A percentile compares a stretch with the other conserved stretches of the same genome.
Conservation (phyloP, 164 flowering plant genomes). For the Dillenia suffruticosa region DNA sequence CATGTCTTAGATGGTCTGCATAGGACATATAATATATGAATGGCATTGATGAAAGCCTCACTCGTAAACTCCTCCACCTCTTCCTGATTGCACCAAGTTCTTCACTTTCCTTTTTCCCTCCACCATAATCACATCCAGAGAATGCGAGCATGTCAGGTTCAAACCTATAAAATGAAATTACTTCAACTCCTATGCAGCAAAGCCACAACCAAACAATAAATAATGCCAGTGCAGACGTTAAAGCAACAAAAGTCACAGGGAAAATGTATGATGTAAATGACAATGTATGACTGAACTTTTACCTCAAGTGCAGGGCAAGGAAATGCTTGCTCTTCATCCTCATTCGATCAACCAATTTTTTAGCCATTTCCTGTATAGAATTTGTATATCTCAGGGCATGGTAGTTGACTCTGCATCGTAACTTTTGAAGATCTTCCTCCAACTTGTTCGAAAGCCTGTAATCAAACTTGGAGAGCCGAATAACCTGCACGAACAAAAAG, state of each 20-base stretch:
- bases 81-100: conserved; percentile 75
- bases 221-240: too few species aligned
- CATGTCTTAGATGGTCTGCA: background rate
- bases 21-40: background rate
- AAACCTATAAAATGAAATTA: conserved; percentile 52
- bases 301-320: conserved; percentile 82
- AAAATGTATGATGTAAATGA: too few species aligned
- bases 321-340: conserved; percentile 49
- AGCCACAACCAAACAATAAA: too few species aligned
- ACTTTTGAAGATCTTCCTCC: conserved; percentile 50
- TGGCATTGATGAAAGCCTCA: conserved; percentile 23
- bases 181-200: too few species aligned
- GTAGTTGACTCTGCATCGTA: conserved; percentile 75
- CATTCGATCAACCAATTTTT: conserved; percentile 52
- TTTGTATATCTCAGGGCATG: conserved; percentile 62
- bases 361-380: conserved; percentile 50
- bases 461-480: conserved; percentile 64
- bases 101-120: conserved; percentile 85
- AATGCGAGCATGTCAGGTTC: conserved; percentile 99
- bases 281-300: background rate
- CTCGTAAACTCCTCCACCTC: conserved; percentile 99
- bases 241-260: too few species aligned
- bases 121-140: conserved; percentile 98
- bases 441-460: conserved; percentile 62
- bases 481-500: conserved; percentile 37